phyloP scores from a whole-genome alignment of 148 eudicot species.

The Rhododendron kiyosumense region DNA sequence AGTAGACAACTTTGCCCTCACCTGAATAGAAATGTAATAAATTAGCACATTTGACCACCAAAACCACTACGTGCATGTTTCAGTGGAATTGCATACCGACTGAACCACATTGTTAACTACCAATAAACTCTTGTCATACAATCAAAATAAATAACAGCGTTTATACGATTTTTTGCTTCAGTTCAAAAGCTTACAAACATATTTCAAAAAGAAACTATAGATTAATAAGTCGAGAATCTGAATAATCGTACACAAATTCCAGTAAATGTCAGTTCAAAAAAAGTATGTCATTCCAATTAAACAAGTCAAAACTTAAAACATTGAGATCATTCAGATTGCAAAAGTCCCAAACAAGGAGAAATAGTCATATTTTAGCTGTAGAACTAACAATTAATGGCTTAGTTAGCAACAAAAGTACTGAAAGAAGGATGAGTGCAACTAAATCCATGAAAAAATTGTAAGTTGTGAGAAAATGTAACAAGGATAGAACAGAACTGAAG shows the following conservation, averaged over 20 bases:
- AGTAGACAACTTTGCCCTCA: slow-evolving; percentile 70
- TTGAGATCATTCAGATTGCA: neutral
- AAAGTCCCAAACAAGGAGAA: neutral
- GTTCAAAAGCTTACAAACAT: neutral
- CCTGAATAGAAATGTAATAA: slow-evolving; percentile 31
- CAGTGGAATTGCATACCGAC: neutral
- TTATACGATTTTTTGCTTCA: neutral
- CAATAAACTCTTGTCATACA: neutral
- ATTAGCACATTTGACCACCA: slow-evolving; percentile 8
- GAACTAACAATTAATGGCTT: neutral
- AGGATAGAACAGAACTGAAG: neutral
- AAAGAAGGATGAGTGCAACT: neutral
- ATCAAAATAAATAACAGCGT: neutral
- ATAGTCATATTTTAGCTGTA: neutral
- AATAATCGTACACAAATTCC: neutral
- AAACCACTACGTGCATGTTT: neutral
- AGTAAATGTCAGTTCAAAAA: neutral
- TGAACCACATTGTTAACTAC: neutral
- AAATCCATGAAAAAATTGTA: neutral
- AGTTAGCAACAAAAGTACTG: neutral
- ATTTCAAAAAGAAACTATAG: neutral
- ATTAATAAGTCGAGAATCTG: neutral
- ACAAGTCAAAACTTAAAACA: neutral
- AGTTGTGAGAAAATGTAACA: neutral
- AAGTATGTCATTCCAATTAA: neutral